Base-by-base conservation (phyloP, 768 basidiomycete species). In the Phaeotremella fagi region DNA sequence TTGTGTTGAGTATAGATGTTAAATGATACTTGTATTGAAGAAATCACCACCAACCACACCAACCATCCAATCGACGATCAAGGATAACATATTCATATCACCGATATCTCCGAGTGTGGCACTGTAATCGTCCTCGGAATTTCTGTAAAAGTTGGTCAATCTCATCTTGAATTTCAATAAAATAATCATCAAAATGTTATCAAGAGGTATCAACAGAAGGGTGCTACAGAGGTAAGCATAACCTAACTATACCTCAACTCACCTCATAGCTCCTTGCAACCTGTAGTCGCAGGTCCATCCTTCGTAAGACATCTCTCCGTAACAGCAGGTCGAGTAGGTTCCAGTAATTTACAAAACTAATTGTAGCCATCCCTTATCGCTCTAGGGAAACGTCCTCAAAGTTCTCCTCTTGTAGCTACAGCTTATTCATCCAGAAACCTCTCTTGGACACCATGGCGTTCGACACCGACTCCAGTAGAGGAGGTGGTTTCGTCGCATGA, bases 401-500 rank as follows among this genome's bases (percentile, higher is more conserved):
- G 38, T 6, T 41, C 12, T 41, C 38, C 38, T 9, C 38, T 12
- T 12, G 38, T 20, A 9, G 38, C n/a, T n/a, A n/a, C n/a, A n/a
- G n/a, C n/a, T n/a, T n/a, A n/a, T n/a, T n/a, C 38, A 22, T 12
- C 50, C 7, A 36, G 61, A 29, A 29, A 57, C 12, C 16, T 60
- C 4, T 64, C 63, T n/a, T 61, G 60, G 60, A 59, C 60, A 33
- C 54, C 60, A 56, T 61, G 60, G 63, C 33, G 33, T 38, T 16
- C 60, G 7, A 41, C 59, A 16, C 47, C 59, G 18, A 11, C 25
- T 5, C 3, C 51, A 4, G 23, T 46, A n/a, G 15, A 27, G 9
- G 25, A n/a, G 3, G 45, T 47, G 4, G 54, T 53, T 24, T n/a
- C 53, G 3, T 28, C 59, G 2, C 59, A 55, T 41, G 62, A 68